phyloP scores from a whole-genome alignment of 2,329 filamentous ascomycete genomes.

The Dothideomycetidae sp. region DNA sequence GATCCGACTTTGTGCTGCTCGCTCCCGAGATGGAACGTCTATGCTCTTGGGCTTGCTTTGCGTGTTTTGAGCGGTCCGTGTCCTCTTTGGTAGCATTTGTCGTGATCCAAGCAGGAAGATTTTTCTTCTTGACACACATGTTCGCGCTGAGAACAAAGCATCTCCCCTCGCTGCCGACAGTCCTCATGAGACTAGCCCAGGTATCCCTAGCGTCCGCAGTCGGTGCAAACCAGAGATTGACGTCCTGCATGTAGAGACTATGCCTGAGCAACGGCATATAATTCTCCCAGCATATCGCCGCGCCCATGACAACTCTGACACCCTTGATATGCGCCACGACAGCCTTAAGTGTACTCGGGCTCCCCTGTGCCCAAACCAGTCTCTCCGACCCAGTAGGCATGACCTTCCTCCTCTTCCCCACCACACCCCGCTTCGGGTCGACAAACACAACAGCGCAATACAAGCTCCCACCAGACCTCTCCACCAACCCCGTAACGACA shows the following conservation, averaged over 20 bases:
- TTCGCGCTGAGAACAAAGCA: conserved; percentile 79
- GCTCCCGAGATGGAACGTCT: not conserved
- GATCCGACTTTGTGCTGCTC: not conserved
- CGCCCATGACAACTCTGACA: conserved; percentile 63
- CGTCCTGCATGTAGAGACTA: conserved; percentile 72
- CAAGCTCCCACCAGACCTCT: conserved; percentile 64
- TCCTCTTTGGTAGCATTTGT: conserved; percentile 16
- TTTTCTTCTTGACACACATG: conserved; percentile 53
- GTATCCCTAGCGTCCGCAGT: conserved; percentile 75
- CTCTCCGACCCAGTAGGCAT: conserved; percentile 82
- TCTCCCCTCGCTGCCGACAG: conserved; percentile 65
- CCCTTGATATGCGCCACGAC: conserved; percentile 68
- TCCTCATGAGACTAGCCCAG: conserved; percentile 72
- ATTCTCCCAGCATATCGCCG: conserved; percentile 93
- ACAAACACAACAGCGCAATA: conserved; percentile 78
- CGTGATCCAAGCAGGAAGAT: conserved; percentile 45
- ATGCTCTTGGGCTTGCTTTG: not conserved
- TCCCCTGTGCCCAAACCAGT: conserved; percentile 79
- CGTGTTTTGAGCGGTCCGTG: no score
- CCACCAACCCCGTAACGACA: conserved; percentile 64
- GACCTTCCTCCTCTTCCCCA: conserved; percentile 83
- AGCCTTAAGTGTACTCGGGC: conserved; percentile 61
- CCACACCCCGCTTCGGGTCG: conserved; percentile 53
- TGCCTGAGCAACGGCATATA: conserved; percentile 87
- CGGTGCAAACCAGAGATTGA: conserved; percentile 82